Conservation (phyloP, 768 basidiomycete genomes). For the Rubroboletus pulcherrimus region DNA sequence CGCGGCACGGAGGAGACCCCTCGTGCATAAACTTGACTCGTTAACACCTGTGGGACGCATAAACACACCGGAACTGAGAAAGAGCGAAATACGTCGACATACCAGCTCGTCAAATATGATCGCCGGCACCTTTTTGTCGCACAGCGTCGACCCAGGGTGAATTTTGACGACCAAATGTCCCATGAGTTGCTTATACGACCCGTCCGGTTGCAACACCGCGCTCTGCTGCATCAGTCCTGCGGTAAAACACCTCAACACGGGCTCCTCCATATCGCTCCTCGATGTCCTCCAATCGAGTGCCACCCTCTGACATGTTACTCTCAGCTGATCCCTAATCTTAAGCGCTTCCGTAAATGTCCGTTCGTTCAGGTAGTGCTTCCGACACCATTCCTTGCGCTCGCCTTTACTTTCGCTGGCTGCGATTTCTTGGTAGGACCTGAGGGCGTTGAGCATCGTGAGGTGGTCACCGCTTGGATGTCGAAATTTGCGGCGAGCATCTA, state of each 20-base stretch:
- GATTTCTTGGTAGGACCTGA: constrained; percentile 78
- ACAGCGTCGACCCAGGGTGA: constrained; percentile 82
- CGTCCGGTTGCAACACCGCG: constrained; percentile 81
- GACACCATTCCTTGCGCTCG: constrained; percentile 73
- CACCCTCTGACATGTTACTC: constrained; percentile 55
- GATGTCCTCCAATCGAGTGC: constrained; percentile 57
- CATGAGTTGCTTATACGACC: constrained; percentile 80
- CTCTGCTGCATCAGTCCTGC: constrained; percentile 79
- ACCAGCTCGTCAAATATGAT: constrained; percentile 96
- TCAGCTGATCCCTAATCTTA: constrained; percentile 78
- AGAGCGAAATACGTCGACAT: constrained; percentile 24
- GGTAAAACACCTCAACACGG: constrained; percentile 67
- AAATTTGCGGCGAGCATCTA: constrained; percentile 73
- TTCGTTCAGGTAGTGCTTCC: constrained; percentile 77
- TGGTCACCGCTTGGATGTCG: constrained; percentile 87
- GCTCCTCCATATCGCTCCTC: constrained; percentile 61
- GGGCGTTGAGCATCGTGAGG: constrained; percentile 81
- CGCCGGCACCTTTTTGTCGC: constrained; percentile 76
- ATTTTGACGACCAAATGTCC: constrained; percentile 82
- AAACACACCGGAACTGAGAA: background rate
- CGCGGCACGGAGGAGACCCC: constrained; percentile 84
- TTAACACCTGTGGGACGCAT: constrained; percentile 55
- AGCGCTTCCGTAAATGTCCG: constrained; percentile 74
- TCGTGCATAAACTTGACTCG: constrained; percentile 83
- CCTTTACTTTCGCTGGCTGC: constrained; percentile 42